Evolutionary conservation across 1,139 yeast genomes (phyloP).

Genomic region (Geotrichum macrosporum): DNA sequence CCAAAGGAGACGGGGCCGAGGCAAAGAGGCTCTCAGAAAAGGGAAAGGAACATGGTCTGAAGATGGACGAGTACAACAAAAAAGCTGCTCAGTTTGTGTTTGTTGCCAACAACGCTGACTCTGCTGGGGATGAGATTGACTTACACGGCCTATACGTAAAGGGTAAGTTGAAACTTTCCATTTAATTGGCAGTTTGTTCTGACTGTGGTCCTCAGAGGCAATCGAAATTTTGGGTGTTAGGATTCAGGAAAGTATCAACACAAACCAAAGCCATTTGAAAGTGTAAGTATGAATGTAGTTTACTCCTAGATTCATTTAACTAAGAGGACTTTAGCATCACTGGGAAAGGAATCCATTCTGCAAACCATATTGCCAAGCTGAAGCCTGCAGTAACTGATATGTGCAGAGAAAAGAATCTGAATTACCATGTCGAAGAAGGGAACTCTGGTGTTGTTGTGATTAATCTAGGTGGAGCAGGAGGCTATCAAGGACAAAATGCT

Average conservation of each 20-base stretch:
- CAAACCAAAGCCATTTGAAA: constrained; percentile 51
- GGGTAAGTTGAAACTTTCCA: constrained; percentile 21
- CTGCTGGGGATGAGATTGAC: constrained; percentile 81
- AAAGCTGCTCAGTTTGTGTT: constrained; percentile 86
- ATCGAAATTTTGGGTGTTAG: constrained; percentile 69
- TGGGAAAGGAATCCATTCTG: constrained; percentile 90
- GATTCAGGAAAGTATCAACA: constrained; percentile 57
- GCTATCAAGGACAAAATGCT: constrained; percentile 26
- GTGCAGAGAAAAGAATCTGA: constrained; percentile 61
- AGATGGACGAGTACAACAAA: constrained; percentile 66
- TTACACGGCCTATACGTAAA: constrained; percentile 86
- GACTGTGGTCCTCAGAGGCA: constrained; percentile 52
- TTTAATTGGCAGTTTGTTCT: not conserved
- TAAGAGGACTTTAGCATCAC: constrained; percentile 54
- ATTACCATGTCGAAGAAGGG: constrained; percentile 57
- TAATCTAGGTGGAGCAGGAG: constrained; percentile 49
- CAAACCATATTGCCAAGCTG: constrained; percentile 75
- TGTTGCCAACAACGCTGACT: constrained; percentile 80
- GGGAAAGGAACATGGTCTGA: constrained; percentile 53
- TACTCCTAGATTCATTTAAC: not conserved
- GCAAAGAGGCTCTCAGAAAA: constrained; percentile 72
- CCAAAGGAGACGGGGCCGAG: constrained; percentile 61
- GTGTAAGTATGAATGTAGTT: constrained; percentile 28
- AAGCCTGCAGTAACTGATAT: constrained; percentile 83
- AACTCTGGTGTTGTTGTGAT: constrained; percentile 80